Percentiles rank a stretch among this genome's conserved stretches.
phyloP scores from a whole-genome alignment of 1,139 yeast species.

The Yamadazyma spencermartinsiae region DNA sequence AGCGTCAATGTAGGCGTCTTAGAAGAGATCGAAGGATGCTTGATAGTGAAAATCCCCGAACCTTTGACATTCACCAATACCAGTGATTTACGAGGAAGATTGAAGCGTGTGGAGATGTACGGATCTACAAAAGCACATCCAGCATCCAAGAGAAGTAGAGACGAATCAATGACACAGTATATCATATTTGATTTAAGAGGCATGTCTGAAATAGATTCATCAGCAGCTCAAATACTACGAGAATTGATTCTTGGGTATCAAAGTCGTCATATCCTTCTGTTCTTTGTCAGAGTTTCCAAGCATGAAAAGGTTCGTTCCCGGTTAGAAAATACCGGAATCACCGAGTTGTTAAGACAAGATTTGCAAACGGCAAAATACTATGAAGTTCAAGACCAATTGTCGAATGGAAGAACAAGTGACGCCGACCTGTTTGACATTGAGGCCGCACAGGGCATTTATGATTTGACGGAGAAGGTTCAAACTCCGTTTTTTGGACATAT shows the following conservation, averaged over 20 bases:
- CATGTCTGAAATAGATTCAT: slow-evolving; percentile 83
- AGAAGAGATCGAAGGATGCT: slow-evolving; percentile 82
- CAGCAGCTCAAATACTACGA: slow-evolving; percentile 75
- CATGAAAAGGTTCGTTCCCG: slow-evolving; percentile 32
- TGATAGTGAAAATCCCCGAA: slow-evolving; percentile 86
- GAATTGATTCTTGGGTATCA: slow-evolving; percentile 60
- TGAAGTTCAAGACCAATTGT: slow-evolving; percentile 19
- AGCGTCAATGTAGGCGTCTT: slow-evolving; percentile 42
- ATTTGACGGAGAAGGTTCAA: slow-evolving; percentile 28
- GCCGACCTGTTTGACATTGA: slow-evolving; percentile 9
- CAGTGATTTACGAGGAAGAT: slow-evolving; percentile 73
- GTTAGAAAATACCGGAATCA: slow-evolving; percentile 35
- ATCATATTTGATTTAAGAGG: slow-evolving; percentile 84
- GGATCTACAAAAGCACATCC: slow-evolving; percentile 89
- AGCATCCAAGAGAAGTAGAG: slow-evolving; percentile 60
- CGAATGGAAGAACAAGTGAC: slow-evolving; percentile 1
- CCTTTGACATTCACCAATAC: slow-evolving; percentile 92
- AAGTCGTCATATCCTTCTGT: slow-evolving; percentile 57
- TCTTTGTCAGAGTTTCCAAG: slow-evolving; percentile 63
- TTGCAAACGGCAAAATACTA: slow-evolving; percentile 30
- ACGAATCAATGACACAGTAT: slow-evolving; percentile 56
- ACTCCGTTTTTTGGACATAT: slow-evolving; percentile 43
- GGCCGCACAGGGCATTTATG: slow-evolving; percentile 18
- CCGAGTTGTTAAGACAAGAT: slow-evolving; percentile 25
- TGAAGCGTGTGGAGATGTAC: slow-evolving; percentile 76